Percentiles rank a stretch among this genome's conserved stretches.
Evolutionary conservation across 768 basidiomycete species (phyloP).

Genomic region (Multifurca ochricompacta): DNA sequence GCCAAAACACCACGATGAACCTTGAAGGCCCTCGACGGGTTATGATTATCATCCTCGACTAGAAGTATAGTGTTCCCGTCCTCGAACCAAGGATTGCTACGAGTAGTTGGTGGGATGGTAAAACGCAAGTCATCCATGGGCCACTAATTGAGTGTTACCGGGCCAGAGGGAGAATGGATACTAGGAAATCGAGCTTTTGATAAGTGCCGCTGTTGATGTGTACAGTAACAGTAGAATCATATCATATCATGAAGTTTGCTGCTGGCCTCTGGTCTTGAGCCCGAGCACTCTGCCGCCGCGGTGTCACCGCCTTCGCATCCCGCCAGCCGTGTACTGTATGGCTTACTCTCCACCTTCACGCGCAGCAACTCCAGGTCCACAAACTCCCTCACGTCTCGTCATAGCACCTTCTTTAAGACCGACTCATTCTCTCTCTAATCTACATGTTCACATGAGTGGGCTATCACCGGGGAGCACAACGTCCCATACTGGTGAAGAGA

Average conservation of each 20-base stretch:
- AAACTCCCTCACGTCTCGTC: conserved; percentile 45
- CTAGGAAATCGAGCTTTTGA: background rate
- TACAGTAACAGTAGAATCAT: too few species aligned
- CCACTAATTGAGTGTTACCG: background rate
- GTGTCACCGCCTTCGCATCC: too few species aligned
- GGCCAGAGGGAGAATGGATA: background rate
- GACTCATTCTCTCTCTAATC: conserved; percentile 47
- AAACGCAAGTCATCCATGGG: conserved; percentile 2
- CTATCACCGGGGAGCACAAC: background rate
- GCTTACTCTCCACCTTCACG: conserved; percentile 27
- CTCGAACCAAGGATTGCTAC: conserved; percentile 48
- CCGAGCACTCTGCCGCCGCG: too few species aligned
- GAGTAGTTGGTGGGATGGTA: conserved; percentile 13
- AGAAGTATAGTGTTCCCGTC: conserved; percentile 52
- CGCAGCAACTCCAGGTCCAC: conserved; percentile 30
- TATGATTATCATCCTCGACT: conserved; percentile 26
- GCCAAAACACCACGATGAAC: conserved; percentile 40
- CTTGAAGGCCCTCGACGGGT: conserved; percentile 37
- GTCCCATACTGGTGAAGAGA: conserved; percentile 13
- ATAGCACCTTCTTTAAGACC: conserved; percentile 45
- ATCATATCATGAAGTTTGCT: too few species aligned
- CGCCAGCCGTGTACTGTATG: too few species aligned
- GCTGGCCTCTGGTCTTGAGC: too few species aligned
- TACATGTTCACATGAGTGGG: conserved; percentile 39
- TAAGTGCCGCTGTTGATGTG: background rate